Percentiles rank a stretch among this genome's conserved stretches.
Evolutionary conservation across 192 early-diverging fungal genomes (phyloP).

Genomic region (Coemansia sp.): DNA sequence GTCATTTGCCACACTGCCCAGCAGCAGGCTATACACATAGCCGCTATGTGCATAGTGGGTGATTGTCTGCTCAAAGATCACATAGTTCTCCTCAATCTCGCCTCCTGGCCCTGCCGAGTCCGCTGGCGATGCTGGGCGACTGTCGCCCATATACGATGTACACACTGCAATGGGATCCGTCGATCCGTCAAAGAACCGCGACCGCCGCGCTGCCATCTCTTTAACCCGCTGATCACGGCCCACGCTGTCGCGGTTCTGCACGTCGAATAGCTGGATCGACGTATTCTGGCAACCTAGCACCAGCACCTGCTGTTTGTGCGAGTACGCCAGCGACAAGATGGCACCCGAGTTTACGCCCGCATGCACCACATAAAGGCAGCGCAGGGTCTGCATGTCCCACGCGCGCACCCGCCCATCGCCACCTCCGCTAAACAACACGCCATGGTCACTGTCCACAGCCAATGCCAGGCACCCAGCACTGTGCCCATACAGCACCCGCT

Average conservation of each 20-base stretch:
- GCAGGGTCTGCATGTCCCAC: conserved; percentile 64
- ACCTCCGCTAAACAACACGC: conserved; percentile 35
- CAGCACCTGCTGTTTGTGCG: conserved; percentile 51
- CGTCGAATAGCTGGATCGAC: conserved; percentile 61
- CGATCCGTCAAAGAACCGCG: conserved; percentile 38
- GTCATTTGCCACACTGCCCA: conserved; percentile 28
- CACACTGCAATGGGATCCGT: conserved; percentile 16
- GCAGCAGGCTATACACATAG: conserved; percentile 65
- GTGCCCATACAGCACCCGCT: conserved; percentile 23
- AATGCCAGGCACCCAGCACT: conserved; percentile 33
- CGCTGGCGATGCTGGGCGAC: conserved; percentile 14
- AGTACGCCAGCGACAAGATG: conserved; percentile 65
- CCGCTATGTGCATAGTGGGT: conserved; percentile 67
- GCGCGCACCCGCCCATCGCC: conserved; percentile 72
- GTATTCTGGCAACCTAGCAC: conserved; percentile 78
- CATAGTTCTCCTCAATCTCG: conserved; percentile 46
- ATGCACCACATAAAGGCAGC: conserved; percentile 61
- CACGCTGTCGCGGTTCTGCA: conserved; percentile 16
- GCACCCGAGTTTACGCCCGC: conserved; percentile 71
- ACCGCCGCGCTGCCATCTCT: conserved; percentile 25
- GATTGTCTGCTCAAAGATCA: conserved; percentile 59
- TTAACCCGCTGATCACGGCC: conserved; percentile 5
- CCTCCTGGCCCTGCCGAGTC: conserved; percentile 9
- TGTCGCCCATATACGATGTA: conserved; percentile 11
- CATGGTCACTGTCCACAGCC: conserved; percentile 5